A percentile compares a stretch with the other conserved stretches of the same genome.
phyloP scores from a whole-genome alignment of 305 asterid species.

The Fraxinus nigra region DNA sequence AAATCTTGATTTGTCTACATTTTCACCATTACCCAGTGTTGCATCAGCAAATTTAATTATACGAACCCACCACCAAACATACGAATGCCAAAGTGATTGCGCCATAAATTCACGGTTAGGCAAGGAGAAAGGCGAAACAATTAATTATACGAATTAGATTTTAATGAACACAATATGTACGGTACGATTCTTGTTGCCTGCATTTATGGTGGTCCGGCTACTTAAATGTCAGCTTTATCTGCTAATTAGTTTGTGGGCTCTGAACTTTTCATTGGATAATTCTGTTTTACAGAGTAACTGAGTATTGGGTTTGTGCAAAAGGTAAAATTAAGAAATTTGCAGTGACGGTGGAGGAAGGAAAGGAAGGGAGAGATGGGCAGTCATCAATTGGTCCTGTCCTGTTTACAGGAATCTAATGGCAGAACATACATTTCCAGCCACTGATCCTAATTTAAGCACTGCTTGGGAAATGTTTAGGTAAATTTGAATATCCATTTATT shows the following conservation, averaged over 20 bases:
- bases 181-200: background rate
- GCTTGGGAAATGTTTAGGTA: too few relatives aligned
- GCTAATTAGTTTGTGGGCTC: background rate
- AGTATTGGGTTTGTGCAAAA: slow-evolving; percentile 17
- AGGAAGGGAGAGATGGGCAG: too few relatives aligned
- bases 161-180: slow-evolving; percentile 12
- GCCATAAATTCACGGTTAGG: background rate
- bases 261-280: background rate
- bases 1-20: background rate
- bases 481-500: too few relatives aligned
- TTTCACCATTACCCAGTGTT: background rate
- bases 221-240: background rate
- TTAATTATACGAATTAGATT: background rate
- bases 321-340: slow-evolving; percentile 50
- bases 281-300: background rate
- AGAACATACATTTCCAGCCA: too few relatives aligned
- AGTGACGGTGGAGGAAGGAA: slow-evolving; percentile 70
- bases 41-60: background rate
- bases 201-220: slow-evolving; percentile 23
- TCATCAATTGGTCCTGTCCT: too few relatives aligned
- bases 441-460: too few relatives aligned
- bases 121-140: background rate
- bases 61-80: background rate
- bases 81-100: too few relatives aligned
- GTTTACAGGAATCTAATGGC: too few relatives aligned